Evolutionary conservation across 2,329 filamentous ascomycete genomes (phyloP).

Genomic region (Emmonsiellopsis sp.): DNA sequence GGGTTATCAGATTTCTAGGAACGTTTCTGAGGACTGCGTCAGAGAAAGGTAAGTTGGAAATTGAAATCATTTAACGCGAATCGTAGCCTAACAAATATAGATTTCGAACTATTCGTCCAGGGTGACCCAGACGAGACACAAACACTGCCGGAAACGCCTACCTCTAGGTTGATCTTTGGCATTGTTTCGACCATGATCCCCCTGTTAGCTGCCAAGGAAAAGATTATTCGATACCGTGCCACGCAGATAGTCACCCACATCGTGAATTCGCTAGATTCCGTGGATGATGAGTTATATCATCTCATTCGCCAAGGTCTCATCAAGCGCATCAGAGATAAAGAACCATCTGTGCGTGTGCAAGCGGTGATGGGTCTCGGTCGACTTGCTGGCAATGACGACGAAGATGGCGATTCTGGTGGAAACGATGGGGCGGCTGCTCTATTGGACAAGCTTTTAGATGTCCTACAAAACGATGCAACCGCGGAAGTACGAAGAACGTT

Average conservation of each 20-base stretch:
- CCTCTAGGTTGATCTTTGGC: constrained; percentile 64
- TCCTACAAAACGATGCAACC: constrained; percentile 87
- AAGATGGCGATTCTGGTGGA: constrained; percentile 61
- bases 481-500: constrained; percentile 86
- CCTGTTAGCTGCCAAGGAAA: constrained; percentile 80
- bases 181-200: constrained; percentile 67
- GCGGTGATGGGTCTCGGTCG: constrained; percentile 84
- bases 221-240: constrained; percentile 78
- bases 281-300: constrained; percentile 86
- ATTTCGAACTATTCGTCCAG: constrained; percentile 55
- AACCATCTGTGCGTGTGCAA: constrained; percentile 83
- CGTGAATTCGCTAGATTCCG: constrained; percentile 82
- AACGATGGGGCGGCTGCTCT: constrained; percentile 59
- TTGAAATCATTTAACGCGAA: neutral
- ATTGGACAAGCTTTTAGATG: constrained; percentile 73
- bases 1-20: constrained; percentile 76
- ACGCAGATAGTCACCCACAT: constrained; percentile 87
- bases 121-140: constrained; percentile 60
- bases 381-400: constrained; percentile 63
- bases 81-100: constrained; percentile 37
- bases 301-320: constrained; percentile 69
- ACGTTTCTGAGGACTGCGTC: constrained; percentile 66
- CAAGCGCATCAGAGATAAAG: constrained; percentile 86
- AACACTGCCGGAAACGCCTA: constrained; percentile 72
- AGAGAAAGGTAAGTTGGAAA: constrained; percentile 42